Base-by-base conservation (phyloP, 2,329 filamentous ascomycete genomes). In the Spiromastix sp. region DNA sequence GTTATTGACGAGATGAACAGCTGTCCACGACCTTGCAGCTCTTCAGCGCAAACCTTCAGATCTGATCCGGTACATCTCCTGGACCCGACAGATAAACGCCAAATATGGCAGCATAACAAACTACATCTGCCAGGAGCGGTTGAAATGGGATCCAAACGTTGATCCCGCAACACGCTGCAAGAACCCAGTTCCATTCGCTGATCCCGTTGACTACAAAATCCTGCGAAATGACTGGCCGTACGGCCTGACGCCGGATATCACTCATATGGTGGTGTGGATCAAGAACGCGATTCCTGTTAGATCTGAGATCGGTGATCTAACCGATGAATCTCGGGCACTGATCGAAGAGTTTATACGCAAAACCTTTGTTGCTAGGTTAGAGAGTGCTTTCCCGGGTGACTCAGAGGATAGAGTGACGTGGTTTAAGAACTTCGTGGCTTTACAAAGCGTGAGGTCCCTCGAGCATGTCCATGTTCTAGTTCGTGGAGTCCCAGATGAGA, bases 221-320 rank as follows among this genome's bases (percentile, higher is more conserved):
- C 57, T 78, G 30, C 58, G 59, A 28, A 79, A 79, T 47, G 75
- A 79, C 52, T 79, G 75, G 75, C 71, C 72, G 2, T 79, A 79
- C 52, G 74, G 72, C 3, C 47, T 77, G 12, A 65, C 57, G 1
- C 49, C 60, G 1, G 71, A 68, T 3, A 72, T 79, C 42, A 54
- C 49, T 11, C 75, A 79, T 48, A 52, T 79, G 1, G 57, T 71
- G 4, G 67, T 78, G 16, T 79, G 74, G 74, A 52, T 65, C 20
- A 70, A 70, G 36, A 68, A 63, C 4, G 62, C 64, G 0, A 64
- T 73, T 13, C 52, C 63, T 2, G 62, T 66, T 3, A 60, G 67
- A 40, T 54, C 58, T 11, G 50, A 52, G 0, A 59, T 56, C 32
- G 70, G 70, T 5, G 64, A 72, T 49, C 49, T 74, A 42, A 72